These are phyloP conservation scores for Exophiala aquamarina DNA, from an alignment of 2,329 filamentous ascomycete species.

Conservation along the genomic window DNA sequence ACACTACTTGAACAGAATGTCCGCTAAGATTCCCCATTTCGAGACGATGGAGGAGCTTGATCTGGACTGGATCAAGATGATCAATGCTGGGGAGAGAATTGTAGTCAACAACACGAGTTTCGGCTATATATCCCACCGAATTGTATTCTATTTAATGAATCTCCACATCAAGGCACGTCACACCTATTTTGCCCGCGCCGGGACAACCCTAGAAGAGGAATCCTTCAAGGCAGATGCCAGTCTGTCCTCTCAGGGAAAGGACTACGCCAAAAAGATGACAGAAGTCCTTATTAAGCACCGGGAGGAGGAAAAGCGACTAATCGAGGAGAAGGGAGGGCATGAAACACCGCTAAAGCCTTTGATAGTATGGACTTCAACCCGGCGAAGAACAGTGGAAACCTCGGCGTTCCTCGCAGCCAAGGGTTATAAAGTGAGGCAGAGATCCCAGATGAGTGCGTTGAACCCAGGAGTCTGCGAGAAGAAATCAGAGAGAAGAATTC, in stretches of 20 bases:
- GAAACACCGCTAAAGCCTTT: slow-evolving; percentile 73
- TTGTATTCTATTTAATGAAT: slow-evolving; percentile 97
- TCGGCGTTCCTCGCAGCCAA: slow-evolving; percentile 74
- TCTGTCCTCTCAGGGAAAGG: slow-evolving; percentile 74
- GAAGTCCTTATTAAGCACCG: slow-evolving; percentile 80
- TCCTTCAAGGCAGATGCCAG: slow-evolving; percentile 89
- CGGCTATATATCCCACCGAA: slow-evolving; percentile 92
- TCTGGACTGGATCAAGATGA: slow-evolving; percentile 98
- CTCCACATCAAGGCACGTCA: slow-evolving; percentile 81
- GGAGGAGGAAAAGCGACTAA: slow-evolving; percentile 71
- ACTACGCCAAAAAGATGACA: slow-evolving; percentile 83
- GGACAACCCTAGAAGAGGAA: slow-evolving; percentile 82
- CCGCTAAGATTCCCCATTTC: slow-evolving; percentile 89
- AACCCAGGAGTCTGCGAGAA: slow-evolving; percentile 96
- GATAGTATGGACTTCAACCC: slow-evolving; percentile 92
- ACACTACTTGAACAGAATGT: slow-evolving; percentile 86
- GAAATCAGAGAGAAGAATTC: slow-evolving; percentile 80
- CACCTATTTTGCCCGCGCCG: slow-evolving; percentile 52
- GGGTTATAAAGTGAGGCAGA: slow-evolving; percentile 84
- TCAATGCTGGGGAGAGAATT: slow-evolving; percentile 90
- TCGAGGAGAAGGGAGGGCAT: slow-evolving; percentile 67
- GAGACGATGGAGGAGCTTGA: slow-evolving; percentile 95
- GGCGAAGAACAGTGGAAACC: slow-evolving; percentile 87
- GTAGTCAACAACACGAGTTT: slow-evolving; percentile 97
- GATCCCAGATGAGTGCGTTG: slow-evolving; percentile 94